Base-by-base conservation (phyloP, 2,329 filamentous ascomycete genomes). In the Beauveria rudraprayagi region DNA sequence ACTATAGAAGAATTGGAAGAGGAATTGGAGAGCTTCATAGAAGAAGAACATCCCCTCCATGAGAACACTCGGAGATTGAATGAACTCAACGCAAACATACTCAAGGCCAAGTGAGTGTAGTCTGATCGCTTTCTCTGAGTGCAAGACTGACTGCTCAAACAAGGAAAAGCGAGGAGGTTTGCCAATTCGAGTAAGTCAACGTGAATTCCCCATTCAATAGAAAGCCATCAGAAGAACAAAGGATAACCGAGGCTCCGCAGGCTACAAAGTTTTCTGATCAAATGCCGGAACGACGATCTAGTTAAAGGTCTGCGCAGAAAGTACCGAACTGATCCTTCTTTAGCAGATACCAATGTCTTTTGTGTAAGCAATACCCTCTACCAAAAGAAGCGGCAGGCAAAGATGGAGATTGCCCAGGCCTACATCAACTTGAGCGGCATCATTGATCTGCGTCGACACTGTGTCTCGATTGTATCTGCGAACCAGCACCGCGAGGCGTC, bases 281-380 rank as follows among this genome's bases (percentile, higher is more conserved):
- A 62, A 3, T 71, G 66, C 8, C 75, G 78, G 2, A 80, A 80
- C 60, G 62, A 54, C 0, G 67, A 67, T 16, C 68, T 80, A 5
- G 66, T 65, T 1, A 24, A 53, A 1, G 47, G 66, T 2, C 69
- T 80, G 7, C 55, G 47, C 0, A 41, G 52, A 0, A 51, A 65
- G 1, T 79, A 79, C 59, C 30, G 56, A 7, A 51, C 24, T 63
- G 16, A 61, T 66, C 9, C 62, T 72, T 1, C 63, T 66, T 0
- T 66, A 52, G 7, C 65, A 63, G 26, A 46, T 62, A 2, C 63
- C 77, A 34, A 65, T 3, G 71, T 77, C 5, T 80, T 80, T 62
- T 80, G 77, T 55, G 73, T 77, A 10, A 78, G 78, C 65, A 81
- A 80, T 63, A 68, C 56, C 1, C 62, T 72, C 3, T 80, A 81